Percentiles rank a stretch among this genome's conserved stretches.
Conservation (phyloP, 2,329 filamentous ascomycete species). For the Cytospora paraplurivora region DNA sequence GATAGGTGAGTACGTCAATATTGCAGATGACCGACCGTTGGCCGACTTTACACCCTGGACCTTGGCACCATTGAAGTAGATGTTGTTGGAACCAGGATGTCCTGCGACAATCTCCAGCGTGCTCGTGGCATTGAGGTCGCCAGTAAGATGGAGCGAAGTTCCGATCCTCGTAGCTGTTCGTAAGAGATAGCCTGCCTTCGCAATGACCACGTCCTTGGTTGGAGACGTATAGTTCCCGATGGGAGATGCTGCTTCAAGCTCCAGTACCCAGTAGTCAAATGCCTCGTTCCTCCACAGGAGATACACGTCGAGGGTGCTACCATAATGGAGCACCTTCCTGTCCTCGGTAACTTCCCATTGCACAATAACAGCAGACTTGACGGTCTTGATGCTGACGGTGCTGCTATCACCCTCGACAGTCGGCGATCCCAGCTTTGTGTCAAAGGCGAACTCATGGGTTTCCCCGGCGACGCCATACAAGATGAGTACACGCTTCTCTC, state of each 20-base stretch:
- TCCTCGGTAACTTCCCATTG: constrained; percentile 38
- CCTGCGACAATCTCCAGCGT: constrained; percentile 69
- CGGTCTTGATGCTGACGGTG: constrained; percentile 32
- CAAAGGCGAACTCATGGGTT: constrained; percentile 62
- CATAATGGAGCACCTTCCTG: constrained; percentile 38
- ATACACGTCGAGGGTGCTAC: constrained; percentile 46
- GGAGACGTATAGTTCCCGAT: constrained; percentile 40
- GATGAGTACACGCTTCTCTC: constrained; percentile 59
- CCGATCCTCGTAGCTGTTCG: constrained; percentile 60
- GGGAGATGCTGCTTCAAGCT: constrained; percentile 42
- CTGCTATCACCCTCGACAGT: constrained; percentile 30
- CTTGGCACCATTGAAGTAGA: constrained; percentile 48
- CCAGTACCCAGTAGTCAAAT: constrained; percentile 69
- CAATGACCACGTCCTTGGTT: constrained; percentile 47
- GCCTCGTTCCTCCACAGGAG: constrained; percentile 61
- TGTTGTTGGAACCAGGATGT: constrained; percentile 47
- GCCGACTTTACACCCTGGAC: constrained; percentile 34
- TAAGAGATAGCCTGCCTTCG: constrained; percentile 66
- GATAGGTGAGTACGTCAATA: constrained; percentile 50
- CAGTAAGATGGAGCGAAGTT: constrained; percentile 62
- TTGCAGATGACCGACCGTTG: constrained; percentile 48
- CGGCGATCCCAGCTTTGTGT: constrained; percentile 19
- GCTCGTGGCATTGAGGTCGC: constrained; percentile 72
- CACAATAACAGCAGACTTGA: constrained; percentile 32
- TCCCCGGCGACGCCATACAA: constrained; percentile 66